Percentiles rank a stretch among this genome's conserved stretches.
phyloP scores from a whole-genome alignment of 139 green algal species.

The Eudorina sp. region DNA sequence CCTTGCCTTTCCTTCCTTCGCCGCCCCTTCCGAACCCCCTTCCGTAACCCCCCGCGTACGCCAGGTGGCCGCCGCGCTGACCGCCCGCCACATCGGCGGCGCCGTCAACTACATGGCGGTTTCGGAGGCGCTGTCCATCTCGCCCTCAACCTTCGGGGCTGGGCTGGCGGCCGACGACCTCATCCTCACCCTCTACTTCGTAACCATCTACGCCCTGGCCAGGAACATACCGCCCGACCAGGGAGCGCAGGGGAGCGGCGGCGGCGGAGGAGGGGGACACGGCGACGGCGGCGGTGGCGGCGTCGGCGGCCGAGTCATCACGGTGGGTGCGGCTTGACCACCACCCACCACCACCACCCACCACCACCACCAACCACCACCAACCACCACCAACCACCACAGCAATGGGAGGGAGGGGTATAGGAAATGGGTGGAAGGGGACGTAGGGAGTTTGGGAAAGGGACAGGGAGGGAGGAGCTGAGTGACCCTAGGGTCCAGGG shows the following conservation, averaged over 20 bases:
- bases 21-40: not conserved
- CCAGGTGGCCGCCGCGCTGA: conserved; percentile 88
- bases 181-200: conserved; percentile 90
- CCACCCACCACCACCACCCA: no score
- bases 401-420: no score
- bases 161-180: conserved; percentile 95
- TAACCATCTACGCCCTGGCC: conserved; percentile 81
- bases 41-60: conserved; percentile 28
- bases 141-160: conserved; percentile 71
- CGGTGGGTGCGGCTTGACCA: no score
- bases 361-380: no score
- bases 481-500: no score
- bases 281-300: not conserved
- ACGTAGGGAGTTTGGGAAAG: no score
- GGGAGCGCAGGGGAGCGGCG: not conserved
- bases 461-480: no score
- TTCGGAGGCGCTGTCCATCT: conserved; percentile 71
- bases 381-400: no score
- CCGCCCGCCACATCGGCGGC: conserved; percentile 91
- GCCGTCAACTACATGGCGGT: conserved; percentile 95
- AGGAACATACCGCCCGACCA: conserved; percentile 69
- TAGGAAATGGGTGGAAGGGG: no score
- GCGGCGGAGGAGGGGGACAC: conserved; percentile 20
- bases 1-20: not conserved
- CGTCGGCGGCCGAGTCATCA: not conserved